phyloP scores from a whole-genome alignment of 2,329 filamentous ascomycete genomes.

The Lizonia empirigonia region DNA sequence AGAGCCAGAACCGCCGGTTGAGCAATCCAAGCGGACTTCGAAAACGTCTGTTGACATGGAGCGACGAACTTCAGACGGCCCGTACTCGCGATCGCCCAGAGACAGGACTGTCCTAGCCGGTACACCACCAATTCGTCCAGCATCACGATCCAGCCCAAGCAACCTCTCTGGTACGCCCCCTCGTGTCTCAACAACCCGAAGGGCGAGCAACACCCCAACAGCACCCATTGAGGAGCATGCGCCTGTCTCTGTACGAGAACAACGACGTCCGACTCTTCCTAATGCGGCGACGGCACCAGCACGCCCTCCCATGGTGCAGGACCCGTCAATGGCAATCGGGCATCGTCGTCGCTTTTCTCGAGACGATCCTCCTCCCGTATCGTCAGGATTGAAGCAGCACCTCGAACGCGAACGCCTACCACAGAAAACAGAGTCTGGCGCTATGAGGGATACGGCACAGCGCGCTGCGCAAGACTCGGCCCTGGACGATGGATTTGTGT shows the following conservation, averaged over 20 bases:
- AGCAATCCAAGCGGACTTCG: slow-evolving; percentile 33
- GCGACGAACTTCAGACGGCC: slow-evolving; percentile 34
- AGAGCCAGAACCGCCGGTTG: slow-evolving; percentile 34
- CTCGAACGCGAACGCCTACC: slow-evolving; percentile 52
- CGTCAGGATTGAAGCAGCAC: slow-evolving; percentile 57
- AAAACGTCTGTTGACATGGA: slow-evolving; percentile 38
- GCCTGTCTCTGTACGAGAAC: slow-evolving; percentile 42
- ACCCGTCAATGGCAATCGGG: slow-evolving; percentile 47
- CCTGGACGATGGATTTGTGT: slow-evolving; percentile 91
- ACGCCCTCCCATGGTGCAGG: slow-evolving; percentile 46
- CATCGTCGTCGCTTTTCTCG: slow-evolving; percentile 68
- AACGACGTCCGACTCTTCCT: slow-evolving; percentile 51
- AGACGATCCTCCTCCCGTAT: slow-evolving; percentile 50
- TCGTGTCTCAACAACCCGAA: slow-evolving; percentile 31
- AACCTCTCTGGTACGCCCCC: slow-evolving; percentile 35
- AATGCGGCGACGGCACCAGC: slow-evolving; percentile 54
- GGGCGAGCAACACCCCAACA: slow-evolving; percentile 43
- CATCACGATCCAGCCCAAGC: slow-evolving; percentile 39
- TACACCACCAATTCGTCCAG: slow-evolving; percentile 44
- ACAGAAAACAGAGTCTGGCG: slow-evolving; percentile 46
- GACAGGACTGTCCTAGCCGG: slow-evolving; percentile 35
- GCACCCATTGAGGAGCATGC: slow-evolving; percentile 43
- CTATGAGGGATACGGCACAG: slow-evolving; percentile 59
- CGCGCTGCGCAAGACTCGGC: slow-evolving; percentile 83
- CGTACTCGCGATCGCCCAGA: slow-evolving; percentile 42